Conservation (phyloP, 441 rosid genomes). For the Corymbia calophylla region DNA sequence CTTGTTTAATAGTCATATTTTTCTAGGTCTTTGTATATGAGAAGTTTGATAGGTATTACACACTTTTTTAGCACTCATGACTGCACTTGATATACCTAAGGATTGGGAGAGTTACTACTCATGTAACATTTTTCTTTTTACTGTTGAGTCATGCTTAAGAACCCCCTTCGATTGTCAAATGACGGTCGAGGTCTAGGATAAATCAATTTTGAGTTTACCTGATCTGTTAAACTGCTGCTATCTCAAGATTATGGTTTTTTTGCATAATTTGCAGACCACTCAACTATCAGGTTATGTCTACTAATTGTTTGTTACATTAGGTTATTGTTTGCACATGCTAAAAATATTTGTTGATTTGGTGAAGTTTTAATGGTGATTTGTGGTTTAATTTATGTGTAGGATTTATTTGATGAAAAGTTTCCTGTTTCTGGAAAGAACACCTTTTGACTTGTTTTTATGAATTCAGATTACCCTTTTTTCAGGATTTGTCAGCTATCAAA, state of each 20-base stretch:
- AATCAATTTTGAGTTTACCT: background rate
- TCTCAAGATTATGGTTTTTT: background rate
- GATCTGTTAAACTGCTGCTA: background rate
- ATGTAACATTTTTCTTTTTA: background rate
- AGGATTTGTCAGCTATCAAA: conserved; percentile 95
- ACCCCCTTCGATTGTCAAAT: background rate
- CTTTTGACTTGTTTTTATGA: conserved; percentile 21
- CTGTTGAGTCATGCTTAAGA: background rate
- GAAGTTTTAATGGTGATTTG: background rate
- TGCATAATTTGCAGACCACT: background rate
- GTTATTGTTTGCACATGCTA: background rate
- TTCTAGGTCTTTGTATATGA: background rate
- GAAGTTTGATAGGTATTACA: background rate
- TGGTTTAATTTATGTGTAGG: background rate
- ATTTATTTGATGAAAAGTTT: background rate
- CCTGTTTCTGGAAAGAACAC: background rate
- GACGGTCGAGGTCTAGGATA: background rate
- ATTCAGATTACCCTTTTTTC: conserved; percentile 96
- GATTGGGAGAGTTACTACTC: background rate
- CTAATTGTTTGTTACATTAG: background rate
- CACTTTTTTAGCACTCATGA: background rate
- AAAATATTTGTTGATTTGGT: background rate
- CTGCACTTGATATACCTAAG: background rate
- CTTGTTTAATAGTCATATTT: background rate
- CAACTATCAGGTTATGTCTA: background rate